Evolutionary conservation across 768 basidiomycete genomes (phyloP).

Genomic region (Amanita phalloides): DNA sequence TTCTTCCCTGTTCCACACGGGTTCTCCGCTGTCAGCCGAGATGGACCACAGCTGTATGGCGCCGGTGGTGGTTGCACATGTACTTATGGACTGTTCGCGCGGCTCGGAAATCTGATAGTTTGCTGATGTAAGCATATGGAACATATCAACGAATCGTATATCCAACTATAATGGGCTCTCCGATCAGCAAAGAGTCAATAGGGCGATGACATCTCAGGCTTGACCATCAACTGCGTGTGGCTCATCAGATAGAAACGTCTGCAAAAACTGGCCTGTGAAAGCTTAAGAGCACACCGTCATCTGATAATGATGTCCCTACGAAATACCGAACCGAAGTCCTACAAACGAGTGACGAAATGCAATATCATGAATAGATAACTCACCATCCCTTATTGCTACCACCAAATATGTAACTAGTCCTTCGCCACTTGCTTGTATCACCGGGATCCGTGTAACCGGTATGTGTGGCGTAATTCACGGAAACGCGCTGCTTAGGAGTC

Average conservation of each 20-base stretch:
- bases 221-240: no score
- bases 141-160: no score
- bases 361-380: slow-evolving; percentile 7
- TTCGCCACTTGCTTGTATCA: slow-evolving; percentile 22
- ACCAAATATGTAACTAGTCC: slow-evolving; percentile 47
- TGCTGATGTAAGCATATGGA: no score
- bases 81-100: no score
- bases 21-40: slow-evolving; percentile 9
- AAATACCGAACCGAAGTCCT: slow-evolving; percentile 28
- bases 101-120: no score
- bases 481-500: slow-evolving; percentile 29
- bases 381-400: slow-evolving; percentile 35
- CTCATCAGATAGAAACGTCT: slow-evolving; percentile 16
- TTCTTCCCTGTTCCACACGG: slow-evolving; percentile 78
- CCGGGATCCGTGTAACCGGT: slow-evolving; percentile 34
- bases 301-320: slow-evolving; percentile 29
- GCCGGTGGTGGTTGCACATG: slow-evolving; percentile 48
- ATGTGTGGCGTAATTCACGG: slow-evolving; percentile 38
- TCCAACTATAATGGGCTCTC: no score
- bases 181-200: no score
- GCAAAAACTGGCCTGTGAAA: slow-evolving; percentile 47
- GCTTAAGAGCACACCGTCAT: slow-evolving; percentile 43
- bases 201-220: no score
- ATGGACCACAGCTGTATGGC: slow-evolving; percentile 53
- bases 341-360: neutral